Percentiles rank a stretch among this genome's conserved stretches.
Evolutionary conservation across 352 stramenopile species (phyloP).

Genomic region (Phytopythium cucurbitacearum): DNA sequence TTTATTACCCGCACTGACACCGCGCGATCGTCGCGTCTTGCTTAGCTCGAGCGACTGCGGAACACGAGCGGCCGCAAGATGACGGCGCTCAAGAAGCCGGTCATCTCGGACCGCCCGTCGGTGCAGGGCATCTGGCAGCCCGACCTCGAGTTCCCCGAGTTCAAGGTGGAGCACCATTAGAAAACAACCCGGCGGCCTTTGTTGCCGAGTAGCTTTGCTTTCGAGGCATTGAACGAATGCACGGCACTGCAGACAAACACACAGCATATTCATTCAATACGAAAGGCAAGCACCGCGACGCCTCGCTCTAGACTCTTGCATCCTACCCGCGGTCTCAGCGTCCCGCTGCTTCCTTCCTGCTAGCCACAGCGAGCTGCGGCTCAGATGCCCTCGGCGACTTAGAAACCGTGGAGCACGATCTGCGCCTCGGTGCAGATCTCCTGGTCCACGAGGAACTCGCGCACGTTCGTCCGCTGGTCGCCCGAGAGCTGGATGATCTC

Average conservation of each 20-base stretch:
- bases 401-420: slow-evolving; percentile 98
- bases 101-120: slow-evolving; percentile 75
- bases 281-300: not conserved
- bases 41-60: slow-evolving; percentile 74
- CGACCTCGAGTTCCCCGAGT: slow-evolving; percentile 80
- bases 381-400: slow-evolving; percentile 32
- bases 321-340: not conserved
- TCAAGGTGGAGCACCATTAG: slow-evolving; percentile 66
- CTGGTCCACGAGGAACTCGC: slow-evolving; percentile 98
- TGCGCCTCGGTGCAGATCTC: slow-evolving; percentile 97
- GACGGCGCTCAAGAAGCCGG: slow-evolving; percentile 80
- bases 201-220: not conserved
- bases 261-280: slow-evolving; percentile 8
- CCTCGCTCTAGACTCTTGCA: not conserved
- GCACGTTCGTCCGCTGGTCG: slow-evolving; percentile 99
- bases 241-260: not conserved
- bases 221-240: not conserved
- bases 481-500: slow-evolving; percentile 99
- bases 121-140: slow-evolving; percentile 88
- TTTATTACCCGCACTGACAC: no score
- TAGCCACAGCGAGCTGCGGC: not conserved
- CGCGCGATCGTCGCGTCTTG: not conserved
- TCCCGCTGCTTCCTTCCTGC: not conserved
- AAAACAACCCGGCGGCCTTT: not conserved
- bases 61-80: slow-evolving; percentile 88